These are phyloP conservation scores for Pueraria montana DNA, from an alignment of 306 rosid genomes.

Conservation along the genomic window DNA sequence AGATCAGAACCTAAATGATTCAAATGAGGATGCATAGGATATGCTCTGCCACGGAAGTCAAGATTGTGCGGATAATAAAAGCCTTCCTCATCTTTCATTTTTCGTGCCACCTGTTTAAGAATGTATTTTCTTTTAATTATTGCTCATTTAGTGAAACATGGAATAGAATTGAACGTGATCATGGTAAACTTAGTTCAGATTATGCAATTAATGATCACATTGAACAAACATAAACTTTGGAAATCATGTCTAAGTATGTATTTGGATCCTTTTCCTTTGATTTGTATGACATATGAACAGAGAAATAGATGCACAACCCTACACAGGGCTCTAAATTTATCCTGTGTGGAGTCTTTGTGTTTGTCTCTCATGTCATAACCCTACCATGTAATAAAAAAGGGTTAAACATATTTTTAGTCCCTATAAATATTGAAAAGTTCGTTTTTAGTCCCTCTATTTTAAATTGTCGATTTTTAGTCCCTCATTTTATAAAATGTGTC, in stretches of 20 bases:
- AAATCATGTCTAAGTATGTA: background rate
- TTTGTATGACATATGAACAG: conserved; percentile 20
- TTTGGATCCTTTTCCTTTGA: conserved; percentile 21
- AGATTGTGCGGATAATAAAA: conserved; percentile 94
- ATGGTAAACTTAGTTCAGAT: conserved; percentile 11
- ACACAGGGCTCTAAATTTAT: background rate
- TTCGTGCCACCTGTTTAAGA: conserved; percentile 79
- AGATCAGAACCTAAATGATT: conserved; percentile 94
- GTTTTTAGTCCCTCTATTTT: no score
- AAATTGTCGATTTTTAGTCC: no score
- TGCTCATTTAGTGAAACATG: conserved; percentile 34
- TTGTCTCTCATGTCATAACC: conserved; percentile 1
- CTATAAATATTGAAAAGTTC: no score
- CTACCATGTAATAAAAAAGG: background rate
- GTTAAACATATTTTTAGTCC: no score
- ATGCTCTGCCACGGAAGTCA: conserved; percentile 93
- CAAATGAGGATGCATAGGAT: conserved; percentile 94
- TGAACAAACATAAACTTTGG: background rate
- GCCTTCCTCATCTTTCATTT: conserved; percentile 85
- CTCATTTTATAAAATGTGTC: no score
- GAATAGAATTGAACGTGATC: conserved; percentile 13
- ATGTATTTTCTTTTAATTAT: conserved; percentile 41
- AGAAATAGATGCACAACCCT: background rate
- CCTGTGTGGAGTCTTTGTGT: background rate
- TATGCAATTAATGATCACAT: conserved; percentile 20